phyloP scores from a whole-genome alignment of 345 rosid genomes.

The Gossypium stocksii region DNA sequence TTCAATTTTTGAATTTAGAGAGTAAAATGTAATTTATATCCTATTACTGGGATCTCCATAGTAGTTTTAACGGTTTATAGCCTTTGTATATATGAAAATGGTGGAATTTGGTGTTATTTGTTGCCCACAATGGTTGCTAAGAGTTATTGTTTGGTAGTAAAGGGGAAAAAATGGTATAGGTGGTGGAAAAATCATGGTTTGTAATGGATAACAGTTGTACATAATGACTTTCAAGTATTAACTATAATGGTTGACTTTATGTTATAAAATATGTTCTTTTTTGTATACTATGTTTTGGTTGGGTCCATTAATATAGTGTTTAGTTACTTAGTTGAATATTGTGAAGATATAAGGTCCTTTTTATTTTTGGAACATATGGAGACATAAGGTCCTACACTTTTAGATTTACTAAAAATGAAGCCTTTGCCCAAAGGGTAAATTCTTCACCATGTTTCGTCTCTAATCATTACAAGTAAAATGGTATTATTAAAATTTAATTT shows the following conservation, averaged over 20 bases:
- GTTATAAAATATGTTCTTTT: too few species aligned
- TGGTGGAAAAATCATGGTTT: too few species aligned
- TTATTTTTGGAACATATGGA: too few species aligned
- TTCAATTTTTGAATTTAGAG: too few species aligned
- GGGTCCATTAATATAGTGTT: neutral
- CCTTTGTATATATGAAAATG: conserved; percentile 27
- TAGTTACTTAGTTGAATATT: neutral
- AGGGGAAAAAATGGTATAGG: too few species aligned
- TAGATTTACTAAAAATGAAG: neutral
- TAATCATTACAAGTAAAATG: neutral
- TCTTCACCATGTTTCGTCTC: neutral
- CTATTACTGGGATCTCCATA: fast-evolving
- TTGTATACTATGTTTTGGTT: neutral
- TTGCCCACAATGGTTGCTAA: conserved; percentile 20
- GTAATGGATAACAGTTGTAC: too few species aligned
- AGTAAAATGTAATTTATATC: too few species aligned
- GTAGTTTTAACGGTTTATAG: neutral
- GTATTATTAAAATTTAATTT: too few species aligned
- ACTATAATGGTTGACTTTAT: too few species aligned
- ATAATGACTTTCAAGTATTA: too few species aligned
- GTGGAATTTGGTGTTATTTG: conserved; percentile 36
- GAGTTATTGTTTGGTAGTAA: too few species aligned
- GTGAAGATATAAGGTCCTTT: neutral
- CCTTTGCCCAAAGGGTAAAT: neutral
- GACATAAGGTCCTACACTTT: neutral